Conservation (phyloP, 805 yeast species). For the Candida anglica region DNA sequence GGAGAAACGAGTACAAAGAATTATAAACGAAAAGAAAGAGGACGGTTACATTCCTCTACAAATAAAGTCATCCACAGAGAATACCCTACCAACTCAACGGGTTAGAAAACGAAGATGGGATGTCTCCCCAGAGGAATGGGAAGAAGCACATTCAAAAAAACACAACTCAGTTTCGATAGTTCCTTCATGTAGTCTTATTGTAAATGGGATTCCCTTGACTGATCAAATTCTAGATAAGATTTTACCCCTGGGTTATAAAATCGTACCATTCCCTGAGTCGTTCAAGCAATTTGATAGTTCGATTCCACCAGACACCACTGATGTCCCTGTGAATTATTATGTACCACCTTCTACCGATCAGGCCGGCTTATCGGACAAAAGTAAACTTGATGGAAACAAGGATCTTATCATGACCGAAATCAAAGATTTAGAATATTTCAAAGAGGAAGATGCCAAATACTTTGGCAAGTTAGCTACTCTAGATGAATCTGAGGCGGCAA, state of each 20-base stretch:
- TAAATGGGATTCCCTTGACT: slow-evolving; percentile 33
- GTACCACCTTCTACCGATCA: slow-evolving; percentile 48
- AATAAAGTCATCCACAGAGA: too few species aligned
- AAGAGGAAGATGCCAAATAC: slow-evolving; percentile 65
- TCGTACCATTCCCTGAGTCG: slow-evolving; percentile 39
- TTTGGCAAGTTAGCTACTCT: slow-evolving; percentile 51
- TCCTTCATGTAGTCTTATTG: slow-evolving; percentile 20
- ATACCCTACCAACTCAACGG: too few species aligned
- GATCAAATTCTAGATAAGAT: slow-evolving; percentile 44
- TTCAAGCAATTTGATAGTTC: slow-evolving; percentile 27
- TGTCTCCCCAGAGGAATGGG: slow-evolving; percentile 35
- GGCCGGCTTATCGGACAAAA: slow-evolving; percentile 10
- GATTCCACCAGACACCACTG: slow-evolving; percentile 31
- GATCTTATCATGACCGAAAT: slow-evolving; percentile 41
- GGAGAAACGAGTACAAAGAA: slow-evolving; percentile 20
- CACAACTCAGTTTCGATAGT: not conserved
- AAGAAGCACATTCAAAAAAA: slow-evolving; percentile 1
- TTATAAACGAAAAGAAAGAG: slow-evolving; percentile 12
- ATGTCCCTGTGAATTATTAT: slow-evolving; percentile 30
- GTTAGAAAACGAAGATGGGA: slow-evolving; percentile 42
- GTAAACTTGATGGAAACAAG: not conserved
- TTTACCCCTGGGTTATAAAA: slow-evolving; percentile 49
- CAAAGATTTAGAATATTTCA: slow-evolving; percentile 63
- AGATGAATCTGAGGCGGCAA: slow-evolving; percentile 44
- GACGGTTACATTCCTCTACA: too few species aligned